phyloP scores from a whole-genome alignment of 305 asterid species.

The Solanum aculeatissimum region DNA sequence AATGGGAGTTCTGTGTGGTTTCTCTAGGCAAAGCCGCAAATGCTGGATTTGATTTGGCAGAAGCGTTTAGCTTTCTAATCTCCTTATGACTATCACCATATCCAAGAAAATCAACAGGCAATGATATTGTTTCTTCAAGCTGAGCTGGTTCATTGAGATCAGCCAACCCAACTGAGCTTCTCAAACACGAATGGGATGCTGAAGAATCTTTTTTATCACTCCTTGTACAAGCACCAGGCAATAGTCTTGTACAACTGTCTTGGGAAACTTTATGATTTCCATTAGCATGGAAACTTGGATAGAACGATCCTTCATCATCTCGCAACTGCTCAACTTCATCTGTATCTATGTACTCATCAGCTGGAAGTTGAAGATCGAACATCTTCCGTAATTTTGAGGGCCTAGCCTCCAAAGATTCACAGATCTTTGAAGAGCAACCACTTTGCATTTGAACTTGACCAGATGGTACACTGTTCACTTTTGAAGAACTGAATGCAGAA shows the following conservation, averaged over 20 bases:
- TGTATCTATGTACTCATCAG: conserved; percentile 56
- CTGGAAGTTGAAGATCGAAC: conserved; percentile 90
- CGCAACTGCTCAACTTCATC: conserved; percentile 39
- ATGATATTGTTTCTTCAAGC: conserved; percentile 41
- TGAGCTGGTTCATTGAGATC: conserved; percentile 78
- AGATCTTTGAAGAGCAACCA: conserved; percentile 32
- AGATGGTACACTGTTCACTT: conserved; percentile 32
- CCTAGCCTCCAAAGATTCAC: conserved; percentile 43
- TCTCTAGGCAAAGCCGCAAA: conserved; percentile 27
- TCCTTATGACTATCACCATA: conserved; percentile 24
- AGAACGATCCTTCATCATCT: neutral
- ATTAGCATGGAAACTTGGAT: neutral
- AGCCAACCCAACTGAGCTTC: neutral
- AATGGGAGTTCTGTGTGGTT: conserved; percentile 3
- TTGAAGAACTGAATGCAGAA: conserved; percentile 70
- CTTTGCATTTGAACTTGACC: conserved; percentile 31
- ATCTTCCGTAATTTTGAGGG: conserved; percentile 70
- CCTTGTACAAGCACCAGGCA: neutral
- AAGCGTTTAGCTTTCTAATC: conserved; percentile 22
- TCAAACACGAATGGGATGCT: neutral
- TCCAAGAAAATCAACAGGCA: conserved; percentile 36
- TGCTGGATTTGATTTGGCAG: conserved; percentile 24
- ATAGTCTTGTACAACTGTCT: neutral
- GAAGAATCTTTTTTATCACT: neutral
- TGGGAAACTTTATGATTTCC: neutral